A percentile compares a stretch with the other conserved stretches of the same genome.
Conservation (phyloP, 139 green algal genomes). For the Edaphochlamys debaryana region DNA sequence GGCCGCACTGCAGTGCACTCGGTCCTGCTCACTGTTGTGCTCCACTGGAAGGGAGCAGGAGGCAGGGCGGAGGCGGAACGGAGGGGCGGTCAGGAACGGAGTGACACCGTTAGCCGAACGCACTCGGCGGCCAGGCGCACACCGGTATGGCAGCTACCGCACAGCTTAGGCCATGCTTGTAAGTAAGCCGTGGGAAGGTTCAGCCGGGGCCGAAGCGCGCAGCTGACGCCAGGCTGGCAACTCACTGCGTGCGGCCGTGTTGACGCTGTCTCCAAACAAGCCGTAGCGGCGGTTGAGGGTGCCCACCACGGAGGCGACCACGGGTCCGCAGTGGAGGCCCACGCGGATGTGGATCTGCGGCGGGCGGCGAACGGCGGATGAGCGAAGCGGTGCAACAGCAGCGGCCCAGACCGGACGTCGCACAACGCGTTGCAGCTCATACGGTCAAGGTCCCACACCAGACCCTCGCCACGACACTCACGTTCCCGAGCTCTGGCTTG, state of each 20-base stretch:
- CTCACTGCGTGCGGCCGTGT: slow-evolving; percentile 35
- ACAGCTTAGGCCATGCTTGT: no score
- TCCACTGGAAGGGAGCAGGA: slow-evolving; percentile 9
- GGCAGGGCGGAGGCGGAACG: background rate
- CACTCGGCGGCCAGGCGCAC: no score
- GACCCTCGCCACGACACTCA: slow-evolving; percentile 15
- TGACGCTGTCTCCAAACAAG: slow-evolving; percentile 55
- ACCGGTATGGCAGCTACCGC: no score
- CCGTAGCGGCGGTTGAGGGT: slow-evolving; percentile 27
- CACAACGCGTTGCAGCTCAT: no score
- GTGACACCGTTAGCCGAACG: no score
- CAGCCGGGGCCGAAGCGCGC: no score
- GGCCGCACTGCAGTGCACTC: slow-evolving; percentile 32
- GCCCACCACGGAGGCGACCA: slow-evolving; percentile 40
- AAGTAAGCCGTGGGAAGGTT: no score
- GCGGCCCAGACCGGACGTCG: no score
- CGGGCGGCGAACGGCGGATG: no score
- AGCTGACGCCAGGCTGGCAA: background rate
- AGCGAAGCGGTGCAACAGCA: no score
- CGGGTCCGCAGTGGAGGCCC: slow-evolving; percentile 47
- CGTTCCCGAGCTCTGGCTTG: slow-evolving; percentile 18
- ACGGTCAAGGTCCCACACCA: no score
- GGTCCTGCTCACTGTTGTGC: slow-evolving; percentile 33
- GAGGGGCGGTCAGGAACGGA: no score
- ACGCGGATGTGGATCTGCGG: slow-evolving; percentile 25